phyloP scores from a whole-genome alignment of 2,329 filamentous ascomycete genomes.

The Fusarium sp. region DNA sequence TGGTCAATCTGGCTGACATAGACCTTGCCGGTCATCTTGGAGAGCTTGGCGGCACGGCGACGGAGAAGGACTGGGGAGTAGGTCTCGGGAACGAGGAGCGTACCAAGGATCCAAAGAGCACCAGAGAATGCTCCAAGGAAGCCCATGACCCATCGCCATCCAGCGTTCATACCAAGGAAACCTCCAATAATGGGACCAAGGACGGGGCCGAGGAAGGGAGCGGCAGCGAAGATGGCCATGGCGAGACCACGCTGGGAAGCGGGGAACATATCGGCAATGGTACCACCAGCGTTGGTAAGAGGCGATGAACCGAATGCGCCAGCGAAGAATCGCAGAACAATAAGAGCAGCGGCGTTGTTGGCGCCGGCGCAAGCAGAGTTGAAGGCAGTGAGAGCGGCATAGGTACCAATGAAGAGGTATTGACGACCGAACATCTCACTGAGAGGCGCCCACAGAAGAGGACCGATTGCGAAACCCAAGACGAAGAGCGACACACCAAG shows the following conservation, averaged over 20 bases:
- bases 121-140: conserved; percentile 77
- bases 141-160: conserved; percentile 88
- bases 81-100: conserved; percentile 85
- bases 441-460: conserved; percentile 79
- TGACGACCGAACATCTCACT: conserved; percentile 77
- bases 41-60: conserved; percentile 31
- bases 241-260: conserved; percentile 83
- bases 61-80: conserved; percentile 79
- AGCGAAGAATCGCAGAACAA: conserved; percentile 78
- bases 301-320: conserved; percentile 82
- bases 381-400: conserved; percentile 79
- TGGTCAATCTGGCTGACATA: conserved; percentile 33
- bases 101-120: conserved; percentile 75
- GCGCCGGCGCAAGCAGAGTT: conserved; percentile 79
- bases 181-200: conserved; percentile 66
- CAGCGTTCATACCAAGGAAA: conserved; percentile 72
- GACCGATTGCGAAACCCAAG: conserved; percentile 66
- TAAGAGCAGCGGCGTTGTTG: conserved; percentile 75
- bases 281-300: conserved; percentile 60
- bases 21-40: conserved; percentile 34
- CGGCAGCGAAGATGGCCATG: conserved; percentile 83
- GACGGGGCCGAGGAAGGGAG: conserved; percentile 78
- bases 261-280: conserved; percentile 79
- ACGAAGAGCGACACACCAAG: conserved; percentile 38
- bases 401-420: conserved; percentile 63